These are phyloP conservation scores for Paramyrothecium roridum DNA, from an alignment of 2,329 filamentous ascomycete species.

Conservation along the genomic window DNA sequence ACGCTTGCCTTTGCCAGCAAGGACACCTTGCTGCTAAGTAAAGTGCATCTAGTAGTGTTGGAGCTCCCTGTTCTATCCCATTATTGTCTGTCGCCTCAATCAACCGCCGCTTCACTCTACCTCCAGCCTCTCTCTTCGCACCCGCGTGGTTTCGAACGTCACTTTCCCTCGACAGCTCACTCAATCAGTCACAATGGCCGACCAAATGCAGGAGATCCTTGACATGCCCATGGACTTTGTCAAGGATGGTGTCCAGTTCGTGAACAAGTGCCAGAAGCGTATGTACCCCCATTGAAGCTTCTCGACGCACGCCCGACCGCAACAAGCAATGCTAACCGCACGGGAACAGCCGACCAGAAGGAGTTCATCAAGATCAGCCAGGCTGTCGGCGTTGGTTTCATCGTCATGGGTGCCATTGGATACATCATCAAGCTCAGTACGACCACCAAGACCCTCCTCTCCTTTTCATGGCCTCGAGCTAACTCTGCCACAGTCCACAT, in stretches of 20 bases:
- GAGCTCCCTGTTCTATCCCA: neutral
- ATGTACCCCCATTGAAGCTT: constrained; percentile 21
- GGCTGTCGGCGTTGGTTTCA: constrained; percentile 66
- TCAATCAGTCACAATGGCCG: constrained; percentile 49
- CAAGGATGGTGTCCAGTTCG: constrained; percentile 58
- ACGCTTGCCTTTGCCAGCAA: neutral
- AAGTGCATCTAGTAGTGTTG: neutral
- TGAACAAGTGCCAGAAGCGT: constrained; percentile 62
- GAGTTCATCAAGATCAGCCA: constrained; percentile 45
- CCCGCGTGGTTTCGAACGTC: neutral
- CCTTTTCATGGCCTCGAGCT: neutral
- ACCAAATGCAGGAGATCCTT: constrained; percentile 67
- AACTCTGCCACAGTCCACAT: constrained; percentile 53
- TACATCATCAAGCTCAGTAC: constrained; percentile 69
- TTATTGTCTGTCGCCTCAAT: neutral
- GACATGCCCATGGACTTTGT: constrained; percentile 66
- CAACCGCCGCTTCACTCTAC: neutral
- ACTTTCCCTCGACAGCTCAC: neutral
- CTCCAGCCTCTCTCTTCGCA: neutral
- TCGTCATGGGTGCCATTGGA: constrained; percentile 68
- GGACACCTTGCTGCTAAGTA: neutral
- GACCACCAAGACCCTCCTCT: constrained; percentile 16
- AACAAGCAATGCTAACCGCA: constrained; percentile 1
- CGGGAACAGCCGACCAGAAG: constrained; percentile 32
- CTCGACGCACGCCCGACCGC: neutral